Conservation (phyloP, 202 grass and related monocot genomes). For the Zizania palustris region DNA sequence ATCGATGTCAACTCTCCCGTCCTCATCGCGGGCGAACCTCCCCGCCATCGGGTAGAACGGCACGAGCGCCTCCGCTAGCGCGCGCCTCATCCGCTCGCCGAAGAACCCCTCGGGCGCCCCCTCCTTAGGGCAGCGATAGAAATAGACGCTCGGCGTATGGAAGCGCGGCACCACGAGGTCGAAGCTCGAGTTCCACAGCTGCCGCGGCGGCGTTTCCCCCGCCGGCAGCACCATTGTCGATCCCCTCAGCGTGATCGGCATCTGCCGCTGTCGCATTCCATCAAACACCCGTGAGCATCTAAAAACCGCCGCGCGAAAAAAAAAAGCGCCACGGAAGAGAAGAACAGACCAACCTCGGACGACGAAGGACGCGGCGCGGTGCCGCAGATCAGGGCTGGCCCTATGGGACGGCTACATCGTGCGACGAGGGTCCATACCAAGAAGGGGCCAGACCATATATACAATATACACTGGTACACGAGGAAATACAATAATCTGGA, state of each 20-base stretch:
- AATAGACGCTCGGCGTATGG: constrained; percentile 92
- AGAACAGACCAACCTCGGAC: constrained; percentile 23
- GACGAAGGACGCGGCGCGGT: neutral
- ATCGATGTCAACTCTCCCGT: constrained; percentile 82
- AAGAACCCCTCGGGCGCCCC: constrained; percentile 50
- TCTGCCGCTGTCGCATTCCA: constrained; percentile 33
- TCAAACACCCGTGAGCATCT: constrained; percentile 4
- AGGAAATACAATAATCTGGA: no score
- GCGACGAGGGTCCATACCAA: no score
- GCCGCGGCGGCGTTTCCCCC: constrained; percentile 51
- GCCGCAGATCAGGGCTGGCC: no score
- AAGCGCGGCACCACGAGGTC: constrained; percentile 78
- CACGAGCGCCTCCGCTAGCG: constrained; percentile 69
- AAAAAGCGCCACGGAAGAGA: neutral
- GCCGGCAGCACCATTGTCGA: constrained; percentile 77
- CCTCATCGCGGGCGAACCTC: constrained; percentile 65
- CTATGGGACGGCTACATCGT: no score
- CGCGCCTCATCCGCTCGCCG: constrained; percentile 51
- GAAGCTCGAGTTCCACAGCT: constrained; percentile 84
- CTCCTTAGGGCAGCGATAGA: constrained; percentile 57
- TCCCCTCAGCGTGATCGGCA: constrained; percentile 52
- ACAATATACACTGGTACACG: no score
- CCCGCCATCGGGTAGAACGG: constrained; percentile 87
- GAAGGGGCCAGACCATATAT: no score
- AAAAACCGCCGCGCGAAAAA: neutral